Evolutionary conservation across 495 filamentous ascomycete species (phyloP).

Genomic region (Sphaerosporella brunnea): DNA sequence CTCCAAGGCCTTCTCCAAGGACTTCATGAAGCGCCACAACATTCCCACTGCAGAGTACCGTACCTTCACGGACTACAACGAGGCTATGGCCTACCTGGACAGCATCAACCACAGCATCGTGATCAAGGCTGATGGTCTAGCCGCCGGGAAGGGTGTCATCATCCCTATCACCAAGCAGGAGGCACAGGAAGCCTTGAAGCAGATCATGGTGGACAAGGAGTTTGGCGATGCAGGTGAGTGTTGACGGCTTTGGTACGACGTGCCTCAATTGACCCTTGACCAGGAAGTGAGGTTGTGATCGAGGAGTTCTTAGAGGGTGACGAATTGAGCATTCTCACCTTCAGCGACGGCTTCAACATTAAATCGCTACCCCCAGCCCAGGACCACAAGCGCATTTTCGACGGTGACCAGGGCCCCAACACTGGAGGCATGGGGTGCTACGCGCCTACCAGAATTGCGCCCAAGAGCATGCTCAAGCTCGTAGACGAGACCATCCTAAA

Average conservation of each 20-base stretch:
- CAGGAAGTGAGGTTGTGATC: slow-evolving; percentile 68
- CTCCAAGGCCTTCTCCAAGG: slow-evolving; percentile 90
- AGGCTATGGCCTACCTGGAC: slow-evolving; percentile 60
- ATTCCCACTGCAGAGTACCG: slow-evolving; percentile 83
- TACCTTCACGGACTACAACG: slow-evolving; percentile 70
- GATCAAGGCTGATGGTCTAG: slow-evolving; percentile 75
- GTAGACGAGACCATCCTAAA: slow-evolving; percentile 69
- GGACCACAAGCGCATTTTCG: slow-evolving; percentile 87
- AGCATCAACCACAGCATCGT: slow-evolving; percentile 57
- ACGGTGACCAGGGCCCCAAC: slow-evolving; percentile 82
- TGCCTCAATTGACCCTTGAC: background rate
- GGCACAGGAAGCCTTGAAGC: slow-evolving; percentile 59
- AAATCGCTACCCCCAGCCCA: slow-evolving; percentile 78
- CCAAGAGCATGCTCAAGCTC: slow-evolving; percentile 51
- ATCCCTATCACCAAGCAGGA: slow-evolving; percentile 67
- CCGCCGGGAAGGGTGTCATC: slow-evolving; percentile 83
- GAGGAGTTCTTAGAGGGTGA: slow-evolving; percentile 88
- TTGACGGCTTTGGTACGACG: background rate
- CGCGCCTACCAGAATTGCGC: slow-evolving; percentile 70
- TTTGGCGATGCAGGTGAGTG: slow-evolving; percentile 66
- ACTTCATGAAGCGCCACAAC: slow-evolving; percentile 83
- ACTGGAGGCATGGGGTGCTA: slow-evolving; percentile 98
- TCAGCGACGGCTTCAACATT: slow-evolving; percentile 78
- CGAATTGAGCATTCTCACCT: slow-evolving; percentile 77
- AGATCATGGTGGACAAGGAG: slow-evolving; percentile 76